Evolutionary conservation across 495 filamentous ascomycete species (phyloP).

Genomic region (Aspergillus nidulans): DNA sequence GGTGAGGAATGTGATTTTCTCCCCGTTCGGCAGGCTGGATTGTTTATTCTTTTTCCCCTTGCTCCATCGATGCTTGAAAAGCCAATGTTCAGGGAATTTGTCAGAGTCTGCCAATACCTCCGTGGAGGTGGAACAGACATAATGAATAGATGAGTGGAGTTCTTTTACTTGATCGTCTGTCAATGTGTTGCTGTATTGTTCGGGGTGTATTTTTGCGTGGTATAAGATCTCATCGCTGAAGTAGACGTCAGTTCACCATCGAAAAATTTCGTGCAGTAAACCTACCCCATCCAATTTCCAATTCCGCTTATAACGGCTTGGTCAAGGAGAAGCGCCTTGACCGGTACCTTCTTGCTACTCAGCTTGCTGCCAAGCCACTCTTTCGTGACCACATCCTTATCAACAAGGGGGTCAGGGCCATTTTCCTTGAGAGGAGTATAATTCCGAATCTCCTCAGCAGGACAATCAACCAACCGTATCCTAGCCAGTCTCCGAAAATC

Average conservation of each 20-base stretch:
- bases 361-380: slow-evolving; percentile 68
- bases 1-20: slow-evolving; percentile 75
- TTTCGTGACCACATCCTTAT: slow-evolving; percentile 68
- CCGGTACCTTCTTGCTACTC: slow-evolving; percentile 67
- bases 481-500: slow-evolving; percentile 73
- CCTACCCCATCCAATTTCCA: slow-evolving; percentile 90
- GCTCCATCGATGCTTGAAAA: slow-evolving; percentile 87
- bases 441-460: slow-evolving; percentile 68
- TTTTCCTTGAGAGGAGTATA: slow-evolving; percentile 79
- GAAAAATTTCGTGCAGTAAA: neutral
- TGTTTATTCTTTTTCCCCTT: slow-evolving; percentile 76
- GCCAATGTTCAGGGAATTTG: slow-evolving; percentile 83
- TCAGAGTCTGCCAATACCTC: slow-evolving; percentile 75
- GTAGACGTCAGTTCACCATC: slow-evolving; percentile 14
- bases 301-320: slow-evolving; percentile 89
- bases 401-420: slow-evolving; percentile 88
- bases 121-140: slow-evolving; percentile 74
- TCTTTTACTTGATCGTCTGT: slow-evolving; percentile 62
- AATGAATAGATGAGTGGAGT: slow-evolving; percentile 68
- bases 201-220: slow-evolving; percentile 82
- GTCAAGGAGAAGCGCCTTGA: slow-evolving; percentile 83
- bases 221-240: slow-evolving; percentile 81
- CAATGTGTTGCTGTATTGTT: slow-evolving; percentile 85
- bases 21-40: slow-evolving; percentile 70
- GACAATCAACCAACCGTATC: slow-evolving; percentile 77